Evolutionary conservation across 192 early-diverging fungal genomes (phyloP).

Genomic region (Coemansia sp.): DNA sequence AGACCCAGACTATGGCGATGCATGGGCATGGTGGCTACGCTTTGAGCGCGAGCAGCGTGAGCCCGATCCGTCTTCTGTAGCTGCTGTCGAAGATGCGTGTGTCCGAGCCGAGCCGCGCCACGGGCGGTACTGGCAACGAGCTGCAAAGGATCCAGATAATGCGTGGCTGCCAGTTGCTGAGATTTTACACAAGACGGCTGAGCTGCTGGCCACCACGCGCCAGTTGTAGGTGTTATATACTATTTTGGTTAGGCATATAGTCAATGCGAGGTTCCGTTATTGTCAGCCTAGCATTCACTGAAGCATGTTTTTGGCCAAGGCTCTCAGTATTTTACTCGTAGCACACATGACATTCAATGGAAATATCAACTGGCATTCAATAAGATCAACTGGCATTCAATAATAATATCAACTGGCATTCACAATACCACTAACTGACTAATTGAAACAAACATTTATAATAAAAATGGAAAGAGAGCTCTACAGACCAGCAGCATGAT

Average conservation of each 20-base stretch:
- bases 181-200: conserved; percentile 23
- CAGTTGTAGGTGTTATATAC: conserved; percentile 11
- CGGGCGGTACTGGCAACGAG: conserved; percentile 82
- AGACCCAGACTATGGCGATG: conserved; percentile 87
- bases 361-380: too few relatives aligned
- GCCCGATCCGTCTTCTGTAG: background rate
- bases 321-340: too few relatives aligned
- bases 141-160: conserved; percentile 67
- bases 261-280: too few relatives aligned
- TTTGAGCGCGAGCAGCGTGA: conserved; percentile 71
- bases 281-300: too few relatives aligned
- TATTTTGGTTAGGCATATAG: background rate
- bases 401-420: too few relatives aligned
- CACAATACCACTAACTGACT: background rate
- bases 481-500: background rate
- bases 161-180: conserved; percentile 18
- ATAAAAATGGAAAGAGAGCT: background rate
- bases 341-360: too few relatives aligned
- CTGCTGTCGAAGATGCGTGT: conserved; percentile 66
- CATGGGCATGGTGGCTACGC: conserved; percentile 92
- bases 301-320: too few relatives aligned
- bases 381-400: too few relatives aligned
- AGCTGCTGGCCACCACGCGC: conserved; percentile 13
- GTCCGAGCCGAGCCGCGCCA: conserved; percentile 80
- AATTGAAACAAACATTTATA: background rate